A percentile compares a stretch with the other conserved stretches of the same genome.
Conservation (phyloP, 805 yeast genomes). For the Yamadazyma nakazawae region DNA sequence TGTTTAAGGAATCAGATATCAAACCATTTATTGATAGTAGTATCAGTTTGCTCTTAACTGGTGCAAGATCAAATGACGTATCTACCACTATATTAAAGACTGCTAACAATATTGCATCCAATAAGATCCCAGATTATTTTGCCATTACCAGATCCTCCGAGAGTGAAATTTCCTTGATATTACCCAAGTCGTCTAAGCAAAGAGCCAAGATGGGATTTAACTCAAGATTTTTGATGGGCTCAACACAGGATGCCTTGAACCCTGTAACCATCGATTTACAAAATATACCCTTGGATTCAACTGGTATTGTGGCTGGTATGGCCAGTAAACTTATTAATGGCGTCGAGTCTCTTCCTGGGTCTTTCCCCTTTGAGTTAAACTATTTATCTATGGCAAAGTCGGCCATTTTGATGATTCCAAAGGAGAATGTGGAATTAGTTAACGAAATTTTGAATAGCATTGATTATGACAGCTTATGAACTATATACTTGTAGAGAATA, state of each 20-base stretch:
- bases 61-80: conserved; percentile 53
- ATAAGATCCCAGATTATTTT: conserved; percentile 41
- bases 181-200: conserved; percentile 40
- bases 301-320: conserved; percentile 66
- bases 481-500: not conserved
- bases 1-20: conserved; percentile 36
- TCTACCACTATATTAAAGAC: conserved; percentile 41
- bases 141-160: conserved; percentile 51
- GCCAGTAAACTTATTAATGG: conserved; percentile 47
- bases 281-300: conserved; percentile 53
- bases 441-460: conserved; percentile 16
- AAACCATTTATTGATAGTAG: conserved; percentile 42
- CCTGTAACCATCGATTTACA: conserved; percentile 56
- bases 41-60: conserved; percentile 49
- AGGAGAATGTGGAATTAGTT: conserved; percentile 41
- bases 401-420: conserved; percentile 58
- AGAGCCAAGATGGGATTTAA: conserved; percentile 39
- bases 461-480: conserved; percentile 6
- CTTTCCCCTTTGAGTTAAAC: conserved; percentile 45
- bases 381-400: conserved; percentile 60
- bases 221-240: conserved; percentile 47
- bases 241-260: conserved; percentile 52
- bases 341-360: conserved; percentile 15
- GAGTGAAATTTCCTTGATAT: conserved; percentile 47
- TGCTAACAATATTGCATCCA: conserved; percentile 33